Evolutionary conservation across 1,139 yeast genomes (phyloP).

Genomic region (Waltiozyma sp.): DNA sequence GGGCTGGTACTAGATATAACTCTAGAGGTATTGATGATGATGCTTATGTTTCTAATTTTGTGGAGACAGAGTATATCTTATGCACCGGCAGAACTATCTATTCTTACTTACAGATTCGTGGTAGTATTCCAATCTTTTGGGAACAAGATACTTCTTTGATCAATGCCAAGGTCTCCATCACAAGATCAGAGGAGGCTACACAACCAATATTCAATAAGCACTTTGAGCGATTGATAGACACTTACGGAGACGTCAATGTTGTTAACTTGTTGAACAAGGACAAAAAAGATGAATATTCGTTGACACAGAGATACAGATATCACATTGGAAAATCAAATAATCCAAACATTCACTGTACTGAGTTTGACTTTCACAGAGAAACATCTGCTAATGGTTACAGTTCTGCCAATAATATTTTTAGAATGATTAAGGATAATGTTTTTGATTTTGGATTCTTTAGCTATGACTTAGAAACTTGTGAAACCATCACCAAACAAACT

Average conservation of each 20-base stretch:
- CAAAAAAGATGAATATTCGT: slow-evolving; percentile 67
- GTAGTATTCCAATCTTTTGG: slow-evolving; percentile 96
- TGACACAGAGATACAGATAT: slow-evolving; percentile 55
- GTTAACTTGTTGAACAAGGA: slow-evolving; percentile 67
- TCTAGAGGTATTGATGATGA: slow-evolving; percentile 95
- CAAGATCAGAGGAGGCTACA: slow-evolving; percentile 84
- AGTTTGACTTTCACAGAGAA: slow-evolving; percentile 90
- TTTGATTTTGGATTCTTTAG: slow-evolving; percentile 74
- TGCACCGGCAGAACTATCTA: slow-evolving; percentile 48
- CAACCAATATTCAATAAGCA: slow-evolving; percentile 84
- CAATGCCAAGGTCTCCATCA: slow-evolving; percentile 75
- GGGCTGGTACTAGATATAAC: slow-evolving; percentile 93
- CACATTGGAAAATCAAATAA: slow-evolving; percentile 32
- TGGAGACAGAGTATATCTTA: slow-evolving; percentile 80
- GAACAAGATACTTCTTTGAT: slow-evolving; percentile 86
- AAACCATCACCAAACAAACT: slow-evolving; percentile 58
- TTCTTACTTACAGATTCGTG: slow-evolving; percentile 81
- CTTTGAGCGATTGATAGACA: slow-evolving; percentile 53
- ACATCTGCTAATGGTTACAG: slow-evolving; percentile 83
- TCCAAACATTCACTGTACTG: slow-evolving; percentile 49
- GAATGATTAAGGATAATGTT: slow-evolving; percentile 51
- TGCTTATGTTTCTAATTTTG: slow-evolving; percentile 92
- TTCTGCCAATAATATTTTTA: slow-evolving; percentile 65
- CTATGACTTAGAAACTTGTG: slow-evolving; percentile 39
- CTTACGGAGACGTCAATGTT: slow-evolving; percentile 80